Evolutionary conservation across 169 alveolate species (phyloP).

Genomic region (Amoebophrya sp.): DNA sequence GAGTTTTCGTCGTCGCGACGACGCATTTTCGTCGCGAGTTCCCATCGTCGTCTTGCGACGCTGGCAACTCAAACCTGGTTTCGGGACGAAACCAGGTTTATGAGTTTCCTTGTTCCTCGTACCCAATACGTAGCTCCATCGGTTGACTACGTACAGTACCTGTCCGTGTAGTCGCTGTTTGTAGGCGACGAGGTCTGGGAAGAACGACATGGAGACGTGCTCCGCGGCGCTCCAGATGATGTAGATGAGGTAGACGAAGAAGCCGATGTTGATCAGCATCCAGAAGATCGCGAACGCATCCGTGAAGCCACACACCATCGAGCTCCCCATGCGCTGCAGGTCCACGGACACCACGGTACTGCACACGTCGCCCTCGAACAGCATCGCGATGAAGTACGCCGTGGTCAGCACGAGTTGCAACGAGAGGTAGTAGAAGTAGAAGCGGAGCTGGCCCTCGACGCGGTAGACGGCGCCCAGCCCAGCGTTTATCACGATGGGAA

Average conservation of each 20-base stretch:
- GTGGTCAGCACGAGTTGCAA: not conserved
- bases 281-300: not conserved
- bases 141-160: no score
- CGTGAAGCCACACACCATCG: not conserved
- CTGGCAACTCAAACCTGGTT: no score
- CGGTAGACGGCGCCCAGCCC: not conserved
- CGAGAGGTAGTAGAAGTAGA: not conserved
- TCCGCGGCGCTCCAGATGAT: conserved; percentile 7
- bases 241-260: not conserved
- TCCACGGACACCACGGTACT: not conserved
- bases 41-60: no score
- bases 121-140: no score
- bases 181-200: not conserved
- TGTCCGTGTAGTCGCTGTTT: not conserved
- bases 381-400: not conserved
- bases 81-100: no score
- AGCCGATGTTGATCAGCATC: not conserved
- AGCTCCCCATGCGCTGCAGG: not conserved
- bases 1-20: no score
- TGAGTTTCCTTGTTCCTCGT: no score
- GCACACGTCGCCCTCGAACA: not conserved
- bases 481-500: not conserved
- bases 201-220: not conserved
- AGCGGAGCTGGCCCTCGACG: not conserved
- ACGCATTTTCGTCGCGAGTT: no score